Base-by-base conservation (phyloP, 2,329 filamentous ascomycete genomes). In the Didymella sp. region DNA sequence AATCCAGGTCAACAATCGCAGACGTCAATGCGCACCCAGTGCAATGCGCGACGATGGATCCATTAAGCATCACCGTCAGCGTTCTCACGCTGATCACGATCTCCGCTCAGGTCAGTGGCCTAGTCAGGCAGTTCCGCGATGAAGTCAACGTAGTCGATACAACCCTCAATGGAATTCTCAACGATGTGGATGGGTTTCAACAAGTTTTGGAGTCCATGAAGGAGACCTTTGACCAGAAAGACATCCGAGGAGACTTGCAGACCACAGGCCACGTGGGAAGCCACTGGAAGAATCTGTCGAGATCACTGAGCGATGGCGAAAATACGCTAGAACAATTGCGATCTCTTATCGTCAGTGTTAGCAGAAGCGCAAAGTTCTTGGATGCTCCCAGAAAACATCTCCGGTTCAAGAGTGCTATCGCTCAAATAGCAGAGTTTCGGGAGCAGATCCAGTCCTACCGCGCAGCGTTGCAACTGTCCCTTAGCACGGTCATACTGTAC, bases 401-500 rank as follows among this genome's bases (percentile, higher is more conserved):
- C 5, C 43, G 66, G 9, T 51, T 67, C 12, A 64, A 64, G 33
- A 58, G 56, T 12, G 60, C 63, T 6, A 51, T 59, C 13, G 59
- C 59, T 9, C 61, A 65, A 19, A 68, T 70, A 21, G 37, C 47
- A n/a, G 33, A 42, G 2, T 67, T 60, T 45, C 51, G 64, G 27
- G 57, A 68, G 12, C 61, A 68, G 53, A 63, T 67, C 12, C 64
- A 69, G 42, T 61, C 59, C 11, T 67, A 68, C 49, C 61, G 56
- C n/a, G 59, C 59, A 33, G 63, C 64, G 28, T 41, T 70, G 28
- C 66, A 67, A 33, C 41, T 69, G 12, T 66, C 63, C 6, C 59
- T 69, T 7, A 66, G 61, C 33, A 70, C 66, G 2, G 52, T 70
- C 12, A 63, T 69, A 19, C 51, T 69, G 66, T 70, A 51, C 61